These are phyloP conservation scores for Eucalyptus curtisii DNA, from an alignment of 345 rosid genomes.

Conservation along the genomic window DNA sequence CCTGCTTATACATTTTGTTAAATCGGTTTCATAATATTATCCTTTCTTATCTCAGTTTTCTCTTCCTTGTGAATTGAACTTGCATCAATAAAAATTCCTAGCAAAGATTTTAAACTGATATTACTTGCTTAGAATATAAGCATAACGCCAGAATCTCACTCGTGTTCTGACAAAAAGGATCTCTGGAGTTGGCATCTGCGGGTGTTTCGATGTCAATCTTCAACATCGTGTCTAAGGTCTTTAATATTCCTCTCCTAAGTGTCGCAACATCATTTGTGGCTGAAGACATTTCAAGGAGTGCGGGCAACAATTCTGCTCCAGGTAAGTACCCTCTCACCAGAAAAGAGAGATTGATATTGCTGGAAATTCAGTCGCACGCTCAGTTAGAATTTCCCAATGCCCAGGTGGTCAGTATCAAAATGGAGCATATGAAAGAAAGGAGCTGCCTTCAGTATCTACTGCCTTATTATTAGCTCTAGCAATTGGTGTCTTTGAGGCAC, in stretches of 20 bases:
- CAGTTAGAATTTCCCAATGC: not conserved
- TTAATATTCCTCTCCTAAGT: conserved; percentile 90
- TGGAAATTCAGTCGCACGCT: not conserved
- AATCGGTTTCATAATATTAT: not conserved
- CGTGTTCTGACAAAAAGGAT: conserved; percentile 27
- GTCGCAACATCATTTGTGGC: conserved; percentile 93
- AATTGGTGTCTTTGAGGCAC: conserved; percentile 75
- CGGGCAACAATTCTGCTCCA: conserved; percentile 23
- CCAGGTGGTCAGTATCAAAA: not conserved
- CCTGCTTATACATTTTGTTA: not conserved
- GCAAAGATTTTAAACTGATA: not conserved
- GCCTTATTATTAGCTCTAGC: conserved; percentile 73
- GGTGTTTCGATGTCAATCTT: conserved; percentile 74
- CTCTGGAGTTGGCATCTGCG: conserved; percentile 81
- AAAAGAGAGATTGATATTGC: not conserved
- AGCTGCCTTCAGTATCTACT: conserved; percentile 80
- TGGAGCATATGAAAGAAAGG: conserved; percentile 38
- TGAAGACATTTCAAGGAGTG: conserved; percentile 68
- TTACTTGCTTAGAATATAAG: not conserved
- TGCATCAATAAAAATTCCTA: not conserved
- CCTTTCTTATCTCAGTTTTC: not conserved
- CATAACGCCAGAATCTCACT: not conserved
- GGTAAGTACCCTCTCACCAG: conserved; percentile 12
- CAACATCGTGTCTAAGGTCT: conserved; percentile 79
- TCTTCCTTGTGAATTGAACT: not conserved